Evolutionary conservation across 176 grass and related monocot genomes (phyloP).

Genomic region (Oryza officinalis): DNA sequence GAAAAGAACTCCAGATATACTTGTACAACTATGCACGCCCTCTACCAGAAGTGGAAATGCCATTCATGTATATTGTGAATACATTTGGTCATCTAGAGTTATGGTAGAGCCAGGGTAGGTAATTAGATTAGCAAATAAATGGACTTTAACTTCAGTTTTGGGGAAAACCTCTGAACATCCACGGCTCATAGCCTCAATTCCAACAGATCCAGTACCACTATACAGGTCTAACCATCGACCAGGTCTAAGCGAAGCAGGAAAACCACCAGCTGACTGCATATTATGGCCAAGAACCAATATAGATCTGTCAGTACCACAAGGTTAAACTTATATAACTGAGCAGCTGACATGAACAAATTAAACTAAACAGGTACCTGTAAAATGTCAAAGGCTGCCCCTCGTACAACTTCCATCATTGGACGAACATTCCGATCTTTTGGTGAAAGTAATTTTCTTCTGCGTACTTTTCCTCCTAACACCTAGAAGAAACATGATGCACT

Average conservation of each 20-base stretch:
- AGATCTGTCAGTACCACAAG: slow-evolving; percentile 1
- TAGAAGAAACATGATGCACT: slow-evolving; percentile 31
- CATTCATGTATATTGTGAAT: neutral
- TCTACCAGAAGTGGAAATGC: neutral
- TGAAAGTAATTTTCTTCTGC: slow-evolving; percentile 88
- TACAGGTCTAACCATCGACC: slow-evolving; percentile 95
- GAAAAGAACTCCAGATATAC: neutral
- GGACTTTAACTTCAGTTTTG: slow-evolving; percentile 5
- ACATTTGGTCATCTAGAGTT: neutral
- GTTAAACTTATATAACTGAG: neutral
- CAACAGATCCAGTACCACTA: slow-evolving; percentile 93
- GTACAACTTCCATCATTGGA: slow-evolving; percentile 98
- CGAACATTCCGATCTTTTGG: slow-evolving; percentile 91
- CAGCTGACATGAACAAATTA: slow-evolving; percentile 2
- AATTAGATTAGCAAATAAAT: slow-evolving; percentile 19
- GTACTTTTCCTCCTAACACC: slow-evolving; percentile 85
- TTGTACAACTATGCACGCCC: neutral
- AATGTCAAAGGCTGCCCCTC: slow-evolving; percentile 89
- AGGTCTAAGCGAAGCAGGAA: slow-evolving; percentile 84
- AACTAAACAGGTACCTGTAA: slow-evolving; percentile 60
- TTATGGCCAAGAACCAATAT: slow-evolving; percentile 28
- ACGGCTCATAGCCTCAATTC: slow-evolving; percentile 98
- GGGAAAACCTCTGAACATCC: slow-evolving; percentile 85
- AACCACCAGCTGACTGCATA: slow-evolving; percentile 84
- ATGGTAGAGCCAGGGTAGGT: neutral